Percentiles rank a stretch among this genome's conserved stretches.
Conservation (phyloP, 139 green algal genomes). For the Edaphochlamys debaryana region DNA sequence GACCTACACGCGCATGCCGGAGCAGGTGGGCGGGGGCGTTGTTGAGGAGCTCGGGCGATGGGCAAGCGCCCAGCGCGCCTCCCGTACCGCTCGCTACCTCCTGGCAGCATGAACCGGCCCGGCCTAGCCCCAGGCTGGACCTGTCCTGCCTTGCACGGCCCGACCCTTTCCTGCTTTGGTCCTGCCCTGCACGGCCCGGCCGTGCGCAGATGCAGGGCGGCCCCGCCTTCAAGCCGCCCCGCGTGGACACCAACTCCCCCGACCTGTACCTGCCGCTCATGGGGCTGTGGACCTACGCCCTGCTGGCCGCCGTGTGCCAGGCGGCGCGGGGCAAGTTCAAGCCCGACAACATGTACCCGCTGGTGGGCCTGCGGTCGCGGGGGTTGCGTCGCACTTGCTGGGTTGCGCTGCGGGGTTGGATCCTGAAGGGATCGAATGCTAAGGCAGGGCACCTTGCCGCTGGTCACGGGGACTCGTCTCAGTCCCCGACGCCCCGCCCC, state of each 20-base stretch:
- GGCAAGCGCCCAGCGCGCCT: too few relatives aligned
- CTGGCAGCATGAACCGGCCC: too few relatives aligned
- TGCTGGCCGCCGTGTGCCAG: constrained; percentile 69
- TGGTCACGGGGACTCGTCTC: too few relatives aligned
- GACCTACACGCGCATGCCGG: constrained; percentile 80
- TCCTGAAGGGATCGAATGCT: neutral
- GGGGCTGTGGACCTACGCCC: constrained; percentile 84
- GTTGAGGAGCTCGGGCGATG: too few relatives aligned
- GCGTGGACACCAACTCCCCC: constrained; percentile 91
- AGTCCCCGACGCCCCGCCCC: neutral
- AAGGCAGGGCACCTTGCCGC: neutral
- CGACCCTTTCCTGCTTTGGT: too few relatives aligned
- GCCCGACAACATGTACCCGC: constrained; percentile 77
- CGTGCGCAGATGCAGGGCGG: constrained; percentile 75
- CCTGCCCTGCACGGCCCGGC: too few relatives aligned
- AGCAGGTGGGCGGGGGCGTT: constrained; percentile 79
- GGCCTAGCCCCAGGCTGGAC: too few relatives aligned
- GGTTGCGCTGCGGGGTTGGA: neutral
- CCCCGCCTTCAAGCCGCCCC: constrained; percentile 88
- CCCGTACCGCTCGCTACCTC: too few relatives aligned
- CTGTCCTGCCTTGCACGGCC: too few relatives aligned
- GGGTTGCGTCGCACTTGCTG: neutral
- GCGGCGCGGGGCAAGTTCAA: constrained; percentile 63
- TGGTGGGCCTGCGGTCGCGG: constrained; percentile 54
- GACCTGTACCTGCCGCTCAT: constrained; percentile 97